phyloP scores from a whole-genome alignment of 2,329 filamentous ascomycete genomes.

The Magnaporthiopsis rhizophila region DNA sequence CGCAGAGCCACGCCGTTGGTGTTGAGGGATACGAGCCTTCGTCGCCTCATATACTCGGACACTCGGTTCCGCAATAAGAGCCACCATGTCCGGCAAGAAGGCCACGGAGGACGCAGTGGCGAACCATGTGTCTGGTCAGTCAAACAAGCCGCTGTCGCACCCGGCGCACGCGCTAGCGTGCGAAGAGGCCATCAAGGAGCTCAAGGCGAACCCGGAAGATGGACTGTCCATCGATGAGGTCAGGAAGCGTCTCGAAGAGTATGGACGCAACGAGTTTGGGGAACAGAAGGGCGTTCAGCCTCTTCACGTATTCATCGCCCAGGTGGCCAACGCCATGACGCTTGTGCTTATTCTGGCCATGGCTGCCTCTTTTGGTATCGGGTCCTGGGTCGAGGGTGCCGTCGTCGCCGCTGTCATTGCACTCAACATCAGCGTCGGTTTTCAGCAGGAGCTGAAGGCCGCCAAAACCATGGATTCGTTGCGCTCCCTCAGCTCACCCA shows the following conservation, averaged over 20 bases:
- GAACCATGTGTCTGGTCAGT: conserved; percentile 31
- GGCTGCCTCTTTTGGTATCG: conserved; percentile 41
- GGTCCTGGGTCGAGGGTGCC: conserved; percentile 45
- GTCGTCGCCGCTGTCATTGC: conserved; percentile 42
- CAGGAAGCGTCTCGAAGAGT: conserved; percentile 37
- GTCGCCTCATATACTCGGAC: no score
- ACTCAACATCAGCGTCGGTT: conserved; percentile 45
- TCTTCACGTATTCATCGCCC: conserved; percentile 47
- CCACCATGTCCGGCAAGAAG: conserved; percentile 11
- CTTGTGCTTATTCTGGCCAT: conserved; percentile 45
- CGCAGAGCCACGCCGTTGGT: not conserved
- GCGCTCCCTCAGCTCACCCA: conserved; percentile 38
- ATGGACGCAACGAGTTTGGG: conserved; percentile 49
- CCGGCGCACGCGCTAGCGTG: conserved; percentile 56
- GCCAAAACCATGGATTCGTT: conserved; percentile 47
- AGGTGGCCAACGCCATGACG: conserved; percentile 57
- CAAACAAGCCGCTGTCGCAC: conserved; percentile 43
- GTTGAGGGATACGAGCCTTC: not conserved
- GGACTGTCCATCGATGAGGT: conserved; percentile 44
- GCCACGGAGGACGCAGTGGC: conserved; percentile 16
- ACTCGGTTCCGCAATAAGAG: not conserved
- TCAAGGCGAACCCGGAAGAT: conserved; percentile 42
- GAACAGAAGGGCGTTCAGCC: conserved; percentile 44
- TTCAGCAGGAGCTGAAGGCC: conserved; percentile 44
- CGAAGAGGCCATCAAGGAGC: conserved; percentile 41